These are phyloP conservation scores for Nigrograna mackinnonii DNA, from an alignment of 2,329 filamentous ascomycete genomes.

Conservation along the genomic window DNA sequence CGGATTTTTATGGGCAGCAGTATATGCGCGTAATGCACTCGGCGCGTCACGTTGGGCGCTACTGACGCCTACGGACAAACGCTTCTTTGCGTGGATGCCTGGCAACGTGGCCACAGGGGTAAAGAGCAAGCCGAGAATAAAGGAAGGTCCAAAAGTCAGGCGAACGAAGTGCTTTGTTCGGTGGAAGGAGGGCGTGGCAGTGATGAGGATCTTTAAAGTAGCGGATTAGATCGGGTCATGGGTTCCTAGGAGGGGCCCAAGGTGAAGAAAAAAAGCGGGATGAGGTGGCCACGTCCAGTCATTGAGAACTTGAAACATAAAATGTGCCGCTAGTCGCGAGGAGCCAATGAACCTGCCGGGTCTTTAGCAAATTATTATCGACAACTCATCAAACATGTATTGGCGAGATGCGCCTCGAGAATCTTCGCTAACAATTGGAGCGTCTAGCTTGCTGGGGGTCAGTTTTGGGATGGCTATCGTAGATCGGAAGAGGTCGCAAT, in stretches of 20 bases:
- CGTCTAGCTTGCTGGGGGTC: no score
- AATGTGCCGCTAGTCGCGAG: conserved; percentile 29
- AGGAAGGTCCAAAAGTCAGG: conserved; percentile 13
- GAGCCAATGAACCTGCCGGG: conserved; percentile 31
- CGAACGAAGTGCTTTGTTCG: no score
- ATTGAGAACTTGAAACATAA: conserved; percentile 40
- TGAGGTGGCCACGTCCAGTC: conserved; percentile 36
- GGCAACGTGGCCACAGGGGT: conserved; percentile 7
- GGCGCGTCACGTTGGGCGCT: conserved; percentile 21
- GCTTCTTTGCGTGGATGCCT: conserved; percentile 19
- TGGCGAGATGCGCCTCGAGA: conserved; percentile 26
- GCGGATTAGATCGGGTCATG: conserved; percentile 35
- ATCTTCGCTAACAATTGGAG: conserved; percentile 29
- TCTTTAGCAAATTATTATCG: conserved; percentile 28
- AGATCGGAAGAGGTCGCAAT: no score
- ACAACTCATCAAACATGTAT: conserved; percentile 43
- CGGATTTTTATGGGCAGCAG: conserved; percentile 7
- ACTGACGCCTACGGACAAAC: conserved; percentile 17
- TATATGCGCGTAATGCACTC: conserved; percentile 9
- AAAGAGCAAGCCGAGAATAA: conserved; percentile 7
- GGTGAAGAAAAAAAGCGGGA: conserved; percentile 33
- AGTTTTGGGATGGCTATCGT: no score
- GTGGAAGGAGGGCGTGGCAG: no score
- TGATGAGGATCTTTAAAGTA: conserved; percentile 38
- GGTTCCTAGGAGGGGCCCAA: conserved; percentile 17